These are phyloP conservation scores for Coniochaeta ligniaria DNA, from an alignment of 2,329 filamentous ascomycete genomes.

Conservation along the genomic window DNA sequence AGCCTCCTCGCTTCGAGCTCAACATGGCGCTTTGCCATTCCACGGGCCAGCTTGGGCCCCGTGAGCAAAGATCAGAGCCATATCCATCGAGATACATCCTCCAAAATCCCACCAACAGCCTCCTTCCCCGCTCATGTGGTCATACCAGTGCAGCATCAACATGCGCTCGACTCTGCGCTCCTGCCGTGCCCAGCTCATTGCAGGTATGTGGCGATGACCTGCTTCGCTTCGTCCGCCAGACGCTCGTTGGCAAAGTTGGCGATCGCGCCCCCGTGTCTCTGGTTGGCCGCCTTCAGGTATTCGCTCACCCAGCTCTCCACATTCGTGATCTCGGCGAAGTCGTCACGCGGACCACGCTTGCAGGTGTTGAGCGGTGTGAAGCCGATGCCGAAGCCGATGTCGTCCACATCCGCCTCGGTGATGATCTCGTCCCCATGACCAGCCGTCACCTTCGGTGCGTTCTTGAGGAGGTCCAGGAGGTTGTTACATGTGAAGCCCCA, in stretches of 20 bases:
- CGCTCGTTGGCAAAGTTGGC: conserved; percentile 65
- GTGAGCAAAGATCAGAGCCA: not conserved
- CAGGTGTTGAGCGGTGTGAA: conserved; percentile 93
- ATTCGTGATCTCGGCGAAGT: conserved; percentile 78
- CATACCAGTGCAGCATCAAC: not conserved
- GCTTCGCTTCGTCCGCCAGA: conserved; percentile 54
- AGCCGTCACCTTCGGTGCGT: conserved; percentile 64
- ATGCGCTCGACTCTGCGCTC: not conserved
- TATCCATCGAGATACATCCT: not conserved
- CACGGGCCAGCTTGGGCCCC: not conserved
- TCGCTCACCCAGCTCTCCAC: conserved; percentile 78
- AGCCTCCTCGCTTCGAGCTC: not conserved
- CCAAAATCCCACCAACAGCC: not conserved
- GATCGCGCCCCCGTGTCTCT: conserved; percentile 63
- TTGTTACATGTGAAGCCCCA: conserved; percentile 88
- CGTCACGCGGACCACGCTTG: conserved; percentile 65
- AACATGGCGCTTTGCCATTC: not conserved
- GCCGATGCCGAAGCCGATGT: conserved; percentile 88
- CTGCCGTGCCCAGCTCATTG: conserved; percentile 17
- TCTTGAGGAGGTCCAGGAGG: conserved; percentile 82
- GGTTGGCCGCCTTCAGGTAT: conserved; percentile 72
- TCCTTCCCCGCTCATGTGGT: not conserved
- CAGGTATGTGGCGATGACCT: conserved; percentile 45
- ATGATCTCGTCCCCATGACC: conserved; percentile 69
- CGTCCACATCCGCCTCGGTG: conserved; percentile 85